These are phyloP conservation scores for Thraustotheca clavata DNA, from an alignment of 352 stramenopile species.

Conservation along the genomic window DNA sequence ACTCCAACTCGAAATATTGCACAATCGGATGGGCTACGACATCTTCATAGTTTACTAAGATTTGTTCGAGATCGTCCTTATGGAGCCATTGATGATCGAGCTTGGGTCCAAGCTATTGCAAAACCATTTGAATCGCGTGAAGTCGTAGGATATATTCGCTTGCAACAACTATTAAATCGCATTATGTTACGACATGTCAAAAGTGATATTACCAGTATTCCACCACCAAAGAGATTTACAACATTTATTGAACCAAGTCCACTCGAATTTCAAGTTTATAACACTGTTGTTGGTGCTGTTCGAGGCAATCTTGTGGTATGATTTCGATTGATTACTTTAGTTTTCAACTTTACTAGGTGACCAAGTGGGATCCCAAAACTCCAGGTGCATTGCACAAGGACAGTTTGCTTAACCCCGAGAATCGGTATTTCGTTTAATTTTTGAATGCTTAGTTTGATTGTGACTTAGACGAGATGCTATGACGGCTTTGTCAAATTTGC, in stretches of 20 bases:
- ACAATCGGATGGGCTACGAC: conserved; percentile 73
- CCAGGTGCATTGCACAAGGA: conserved; percentile 53
- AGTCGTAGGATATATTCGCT: conserved; percentile 45
- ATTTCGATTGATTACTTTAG: background rate
- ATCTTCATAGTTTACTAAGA: conserved; percentile 85
- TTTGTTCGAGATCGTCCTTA: conserved; percentile 89
- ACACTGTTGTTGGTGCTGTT: conserved; percentile 48
- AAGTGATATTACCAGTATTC: conserved; percentile 64
- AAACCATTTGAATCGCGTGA: conserved; percentile 59
- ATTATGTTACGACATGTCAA: conserved; percentile 96
- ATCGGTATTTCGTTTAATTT: conserved; percentile 25
- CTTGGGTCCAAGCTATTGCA: conserved; percentile 70
- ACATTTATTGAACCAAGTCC: conserved; percentile 60
- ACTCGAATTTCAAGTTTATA: conserved; percentile 63
- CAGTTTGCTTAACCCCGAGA: conserved; percentile 67
- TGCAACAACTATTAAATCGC: conserved; percentile 77
- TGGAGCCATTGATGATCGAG: conserved; percentile 57
- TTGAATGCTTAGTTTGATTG: background rate
- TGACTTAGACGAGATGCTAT: conserved; percentile 33
- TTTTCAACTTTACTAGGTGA: conserved; percentile 25
- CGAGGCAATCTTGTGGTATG: conserved; percentile 51
- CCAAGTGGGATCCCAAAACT: conserved; percentile 56
- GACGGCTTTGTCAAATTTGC: conserved; percentile 51
- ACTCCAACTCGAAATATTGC: conserved; percentile 90
- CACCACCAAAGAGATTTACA: conserved; percentile 39